Evolutionary conservation across 257 asterid species (phyloP), one percentile per base, ranked within the genome.

Genomic region (Scutellaria galericulata): DNA sequence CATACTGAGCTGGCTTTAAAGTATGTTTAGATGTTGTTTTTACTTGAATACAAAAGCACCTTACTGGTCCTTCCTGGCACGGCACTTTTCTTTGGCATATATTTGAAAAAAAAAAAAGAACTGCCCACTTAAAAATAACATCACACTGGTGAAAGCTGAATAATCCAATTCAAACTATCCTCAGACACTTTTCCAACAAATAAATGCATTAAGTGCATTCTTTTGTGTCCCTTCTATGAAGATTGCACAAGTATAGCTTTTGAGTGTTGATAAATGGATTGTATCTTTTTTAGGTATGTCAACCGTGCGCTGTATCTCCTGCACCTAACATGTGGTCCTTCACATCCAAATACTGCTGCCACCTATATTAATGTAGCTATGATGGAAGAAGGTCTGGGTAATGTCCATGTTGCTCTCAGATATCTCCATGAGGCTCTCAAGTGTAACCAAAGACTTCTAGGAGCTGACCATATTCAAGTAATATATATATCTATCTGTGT

Each of bases 341-440:
- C 96, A 75, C 96, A 87, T 70, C 96, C 96, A 48, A 89, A 87
- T 75, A 89, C 96, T 14, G 93, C 96, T 69, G 96, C 96, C 71
- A 87, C 93, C 50, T 89, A 89, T 64, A 89, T 89, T 46, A 89
- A 89, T 66, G 91, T 89, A 2, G 96, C 96, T 74, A 89, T 89
- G 96, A 89, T 89, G 96, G 93, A 89, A 87, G 96, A 89, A 83
- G 96, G 96, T 62, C 70, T 89, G 68, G 96, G 96, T 35, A 89
- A 89, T 77, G 96, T 77, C 66, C 96, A 89, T 75, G 81, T 89
- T 76, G 96, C 96, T 62, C 93, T 89, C 70, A 84, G 96, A 64
- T 89, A 89, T 80, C 96, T 89, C 71, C 96, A 89, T 53, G 91
- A 89, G 86, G 96, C 96, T 72, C 91, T 89, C 58, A 89, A 87